phyloP scores from a whole-genome alignment of 768 basidiomycete genomes.

The Myochromella boudieri region DNA sequence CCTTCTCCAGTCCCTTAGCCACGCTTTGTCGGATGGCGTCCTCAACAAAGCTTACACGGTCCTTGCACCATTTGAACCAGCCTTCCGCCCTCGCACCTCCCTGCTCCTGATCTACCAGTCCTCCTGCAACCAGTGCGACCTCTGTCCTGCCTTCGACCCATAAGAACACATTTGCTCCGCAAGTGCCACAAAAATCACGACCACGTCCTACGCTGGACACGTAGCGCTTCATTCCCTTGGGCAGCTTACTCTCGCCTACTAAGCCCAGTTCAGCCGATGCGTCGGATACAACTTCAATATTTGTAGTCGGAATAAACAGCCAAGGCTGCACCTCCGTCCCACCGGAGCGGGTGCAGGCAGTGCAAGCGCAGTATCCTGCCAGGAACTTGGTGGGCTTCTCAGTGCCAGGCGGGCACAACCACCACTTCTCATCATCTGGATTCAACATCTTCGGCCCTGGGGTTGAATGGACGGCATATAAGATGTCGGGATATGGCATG shows the following conservation, averaged over 20 bases:
- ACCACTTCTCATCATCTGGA: conserved; percentile 21
- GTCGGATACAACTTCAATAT: conserved; percentile 16
- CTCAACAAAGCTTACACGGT: conserved; percentile 15
- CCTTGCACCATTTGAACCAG: conserved; percentile 17
- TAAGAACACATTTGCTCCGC: conserved; percentile 27
- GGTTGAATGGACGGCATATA: conserved; percentile 11
- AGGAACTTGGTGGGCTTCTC: conserved; percentile 19
- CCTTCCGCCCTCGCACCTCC: conserved; percentile 4
- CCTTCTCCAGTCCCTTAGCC: conserved; percentile 10
- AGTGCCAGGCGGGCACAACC: conserved; percentile 17
- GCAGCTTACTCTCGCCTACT: conserved; percentile 11
- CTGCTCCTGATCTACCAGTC: conserved; percentile 18
- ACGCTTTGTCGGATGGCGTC: conserved; percentile 14
- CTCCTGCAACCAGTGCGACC: conserved; percentile 17
- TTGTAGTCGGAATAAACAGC: conserved; percentile 18
- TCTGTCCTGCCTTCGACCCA: conserved; percentile 18
- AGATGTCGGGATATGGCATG: conserved; percentile 20
- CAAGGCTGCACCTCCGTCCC: conserved; percentile 24
- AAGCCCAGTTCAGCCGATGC: conserved; percentile 15
- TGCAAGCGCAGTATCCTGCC: conserved; percentile 23
- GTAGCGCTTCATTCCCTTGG: conserved; percentile 24
- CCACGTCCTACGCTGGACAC: conserved; percentile 20
- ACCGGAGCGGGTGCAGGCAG: conserved; percentile 19
- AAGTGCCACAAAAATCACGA: conserved; percentile 25
- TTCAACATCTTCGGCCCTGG: conserved; percentile 7